Evolutionary conservation across 2,329 filamentous ascomycete genomes (phyloP), one percentile per base, ranked within the genome.

Genomic region (Claviceps africana): DNA sequence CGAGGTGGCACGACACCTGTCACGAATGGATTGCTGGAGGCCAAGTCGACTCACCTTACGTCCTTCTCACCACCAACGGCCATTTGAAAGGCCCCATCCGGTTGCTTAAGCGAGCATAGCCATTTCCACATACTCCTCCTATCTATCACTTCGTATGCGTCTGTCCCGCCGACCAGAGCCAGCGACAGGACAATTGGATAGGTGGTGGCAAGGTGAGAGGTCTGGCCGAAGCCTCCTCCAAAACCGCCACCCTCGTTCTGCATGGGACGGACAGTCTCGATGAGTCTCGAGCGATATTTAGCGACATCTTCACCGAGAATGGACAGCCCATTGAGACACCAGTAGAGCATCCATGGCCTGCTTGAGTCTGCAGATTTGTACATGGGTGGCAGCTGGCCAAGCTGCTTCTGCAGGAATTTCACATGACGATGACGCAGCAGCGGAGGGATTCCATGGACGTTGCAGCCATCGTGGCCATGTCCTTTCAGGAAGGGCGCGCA

Each of bases 311-410:
- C 81, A 47, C 88, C 89, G 48, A 98, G 71, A 35, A 90, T 73
- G 28, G 77, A 73, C 57, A 98, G 73, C 2, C 80, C 88, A 35
- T 83, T 80, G 51, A 97, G 73, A 51, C 80, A 86, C 93, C 93
- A 98, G 71, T 96, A 97, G 57, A 95, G 76, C 62, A 95, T 79
- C 93, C 93, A 98, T 10, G 93, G 90, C 52, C 91, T 76, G 64
- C 86, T 90, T 33, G 93, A 85, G 72, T 98, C 93, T 58, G 89
- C 79, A 48, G 76, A 76, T 50, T 84, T 81, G 67, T 85, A 95
- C 3, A 72, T 72, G 8, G 77, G 70, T 0, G 91, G 88, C 55
- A 94, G 80, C 48, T 72, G 73, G 25, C 71, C 72, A 33, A 85
- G 68, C 58, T 72, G 73, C 57, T 72, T 74, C 57, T 76, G 74